These are phyloP conservation scores for Atkinsonella texensis DNA, from an alignment of 2,329 filamentous ascomycete species.

Conservation along the genomic window DNA sequence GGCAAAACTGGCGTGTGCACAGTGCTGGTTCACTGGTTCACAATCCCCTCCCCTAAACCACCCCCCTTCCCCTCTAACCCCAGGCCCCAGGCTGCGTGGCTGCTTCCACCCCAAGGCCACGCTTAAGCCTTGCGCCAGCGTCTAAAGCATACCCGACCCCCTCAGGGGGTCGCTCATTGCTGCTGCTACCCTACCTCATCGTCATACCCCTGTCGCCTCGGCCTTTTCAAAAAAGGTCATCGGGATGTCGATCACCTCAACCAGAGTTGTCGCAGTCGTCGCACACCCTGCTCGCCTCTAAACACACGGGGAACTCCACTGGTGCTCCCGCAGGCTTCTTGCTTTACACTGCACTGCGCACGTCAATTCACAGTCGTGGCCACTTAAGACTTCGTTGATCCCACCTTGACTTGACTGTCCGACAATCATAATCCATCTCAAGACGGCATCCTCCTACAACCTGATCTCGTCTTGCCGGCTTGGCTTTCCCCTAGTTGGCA, in stretches of 20 bases:
- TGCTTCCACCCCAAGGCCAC: not conserved
- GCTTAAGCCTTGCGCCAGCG: conserved; percentile 18
- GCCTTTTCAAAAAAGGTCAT: conserved; percentile 38
- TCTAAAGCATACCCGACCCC: conserved; percentile 6
- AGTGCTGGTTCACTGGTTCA: too few relatives aligned
- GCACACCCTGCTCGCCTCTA: conserved; percentile 26
- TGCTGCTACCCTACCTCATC: conserved; percentile 28
- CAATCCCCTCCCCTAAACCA: too few relatives aligned
- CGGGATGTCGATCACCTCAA: conserved; percentile 41
- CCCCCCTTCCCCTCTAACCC: too few relatives aligned
- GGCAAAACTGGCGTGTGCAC: too few relatives aligned
- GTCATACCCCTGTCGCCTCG: conserved; percentile 32
- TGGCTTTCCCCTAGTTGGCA: conserved; percentile 30
- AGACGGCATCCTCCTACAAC: conserved; percentile 25
- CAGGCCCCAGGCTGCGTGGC: too few relatives aligned
- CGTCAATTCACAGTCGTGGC: conserved; percentile 25
- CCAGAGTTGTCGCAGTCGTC: conserved; percentile 42
- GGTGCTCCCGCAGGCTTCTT: conserved; percentile 25
- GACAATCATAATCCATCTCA: conserved; percentile 20
- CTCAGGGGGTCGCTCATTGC: conserved; percentile 20
- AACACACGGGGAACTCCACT: conserved; percentile 24
- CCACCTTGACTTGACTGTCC: conserved; percentile 28
- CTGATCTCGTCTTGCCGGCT: conserved; percentile 31
- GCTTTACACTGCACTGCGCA: conserved; percentile 27
- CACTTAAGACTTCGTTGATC: conserved; percentile 52